Evolutionary conservation across 2,329 filamentous ascomycete species (phyloP).

Genomic region (Cylindrodendrum hubeiense): DNA sequence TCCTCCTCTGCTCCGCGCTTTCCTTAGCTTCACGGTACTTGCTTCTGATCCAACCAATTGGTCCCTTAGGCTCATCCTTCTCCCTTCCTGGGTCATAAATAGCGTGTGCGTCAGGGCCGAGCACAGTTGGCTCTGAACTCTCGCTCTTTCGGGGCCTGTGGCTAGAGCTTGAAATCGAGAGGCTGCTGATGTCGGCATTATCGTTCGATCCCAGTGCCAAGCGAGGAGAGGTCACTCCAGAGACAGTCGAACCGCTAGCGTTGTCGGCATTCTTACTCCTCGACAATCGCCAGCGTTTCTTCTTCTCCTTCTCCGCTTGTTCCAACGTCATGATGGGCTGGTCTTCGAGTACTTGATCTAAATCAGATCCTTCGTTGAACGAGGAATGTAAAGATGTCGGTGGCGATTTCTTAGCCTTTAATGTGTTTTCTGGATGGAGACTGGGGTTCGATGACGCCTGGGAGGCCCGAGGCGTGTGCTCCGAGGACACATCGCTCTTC

Average conservation of each 20-base stretch:
- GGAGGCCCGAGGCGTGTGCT: constrained; percentile 60
- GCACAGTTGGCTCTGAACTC: constrained; percentile 59
- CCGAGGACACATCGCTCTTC: constrained; percentile 53
- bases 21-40: constrained; percentile 73
- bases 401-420: constrained; percentile 79
- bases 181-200: constrained; percentile 74
- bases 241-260: constrained; percentile 52
- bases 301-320: constrained; percentile 74
- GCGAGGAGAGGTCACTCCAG: constrained; percentile 58
- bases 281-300: constrained; percentile 79
- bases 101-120: constrained; percentile 54
- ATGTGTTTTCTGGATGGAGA: constrained; percentile 58
- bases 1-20: constrained; percentile 65
- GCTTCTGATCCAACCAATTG: constrained; percentile 70
- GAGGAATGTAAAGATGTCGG: constrained; percentile 82
- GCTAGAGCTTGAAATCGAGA: constrained; percentile 74
- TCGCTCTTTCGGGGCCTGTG: constrained; percentile 64
- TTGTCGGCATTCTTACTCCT: constrained; percentile 71
- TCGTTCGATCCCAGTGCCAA: constrained; percentile 70
- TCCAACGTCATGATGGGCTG: constrained; percentile 51
- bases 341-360: constrained; percentile 77
- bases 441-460: constrained; percentile 58
- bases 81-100: constrained; percentile 56
- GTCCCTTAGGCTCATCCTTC: constrained; percentile 63
- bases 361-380: constrained; percentile 84